A percentile compares a stretch with the other conserved stretches of the same genome.
These are phyloP conservation scores for Podaxis mareebaensis DNA, from an alignment of 768 basidiomycete genomes.

Conservation along the genomic window DNA sequence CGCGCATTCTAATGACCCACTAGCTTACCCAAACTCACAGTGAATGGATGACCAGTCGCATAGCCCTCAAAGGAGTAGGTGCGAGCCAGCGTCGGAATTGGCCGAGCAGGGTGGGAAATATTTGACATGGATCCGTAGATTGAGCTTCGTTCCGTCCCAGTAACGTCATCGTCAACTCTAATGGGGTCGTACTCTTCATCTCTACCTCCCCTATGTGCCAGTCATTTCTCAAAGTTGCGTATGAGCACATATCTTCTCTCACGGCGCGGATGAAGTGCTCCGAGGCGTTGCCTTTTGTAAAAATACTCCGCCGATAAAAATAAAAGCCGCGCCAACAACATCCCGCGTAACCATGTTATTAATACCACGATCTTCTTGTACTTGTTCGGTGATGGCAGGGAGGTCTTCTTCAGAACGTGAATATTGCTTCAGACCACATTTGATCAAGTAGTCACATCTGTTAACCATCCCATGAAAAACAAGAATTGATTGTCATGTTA, in stretches of 20 bases:
- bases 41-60: not conserved
- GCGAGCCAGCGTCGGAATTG: constrained; percentile 12
- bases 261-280: not conserved
- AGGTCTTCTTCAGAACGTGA: not conserved
- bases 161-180: not conserved
- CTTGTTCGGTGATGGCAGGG: not conserved
- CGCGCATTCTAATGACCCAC: not conserved
- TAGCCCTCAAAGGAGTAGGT: constrained; percentile 10
- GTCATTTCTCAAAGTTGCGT: not conserved
- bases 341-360: not conserved
- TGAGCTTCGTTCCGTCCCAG: not conserved
- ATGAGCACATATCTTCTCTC: not conserved
- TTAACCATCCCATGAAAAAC: not conserved
- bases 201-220: not conserved
- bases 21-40: not conserved
- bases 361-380: not conserved
- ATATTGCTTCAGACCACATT: not conserved
- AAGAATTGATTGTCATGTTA: not conserved
- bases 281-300: not conserved
- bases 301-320: constrained; percentile 3
- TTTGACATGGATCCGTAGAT: not conserved
- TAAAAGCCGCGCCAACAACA: not conserved
- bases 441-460: not conserved
- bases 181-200: not conserved
- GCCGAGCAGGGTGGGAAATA: constrained; percentile 9